Conservation (phyloP, 2,329 filamentous ascomycete genomes). For the Xylaria sp. region DNA sequence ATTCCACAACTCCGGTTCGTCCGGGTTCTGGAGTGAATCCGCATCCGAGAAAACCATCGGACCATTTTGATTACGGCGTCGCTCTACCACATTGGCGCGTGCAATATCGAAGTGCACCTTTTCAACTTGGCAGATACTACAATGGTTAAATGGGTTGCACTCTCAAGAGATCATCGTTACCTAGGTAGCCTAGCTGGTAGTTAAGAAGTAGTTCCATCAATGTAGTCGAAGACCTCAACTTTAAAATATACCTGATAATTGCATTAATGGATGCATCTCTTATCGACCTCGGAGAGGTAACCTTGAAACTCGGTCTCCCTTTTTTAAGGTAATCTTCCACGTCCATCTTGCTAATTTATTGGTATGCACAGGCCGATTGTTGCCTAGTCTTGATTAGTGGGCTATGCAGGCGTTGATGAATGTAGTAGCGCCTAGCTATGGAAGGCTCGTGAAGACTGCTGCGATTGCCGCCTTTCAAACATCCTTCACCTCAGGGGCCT, state of each 20-base stretch:
- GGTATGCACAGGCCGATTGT: conserved; percentile 38
- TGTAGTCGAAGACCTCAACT: too few species aligned
- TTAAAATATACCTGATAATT: neutral
- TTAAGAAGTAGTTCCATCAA: too few species aligned
- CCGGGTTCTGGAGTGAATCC: conserved; percentile 4
- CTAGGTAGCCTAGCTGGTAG: too few species aligned
- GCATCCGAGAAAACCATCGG: conserved; percentile 1
- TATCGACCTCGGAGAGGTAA: conserved; percentile 15
- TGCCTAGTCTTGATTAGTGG: conserved; percentile 28
- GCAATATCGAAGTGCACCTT: neutral
- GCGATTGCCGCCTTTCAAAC: conserved; percentile 25
- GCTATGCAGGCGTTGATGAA: conserved; percentile 44
- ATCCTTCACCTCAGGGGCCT: neutral
- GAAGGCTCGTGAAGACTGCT: conserved; percentile 39
- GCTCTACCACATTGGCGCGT: neutral
- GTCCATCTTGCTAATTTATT: conserved; percentile 10
- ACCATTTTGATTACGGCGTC: neutral
- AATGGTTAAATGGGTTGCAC: neutral
- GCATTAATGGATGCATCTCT: conserved; percentile 9
- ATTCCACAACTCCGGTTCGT: neutral
- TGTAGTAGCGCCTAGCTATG: conserved; percentile 42
- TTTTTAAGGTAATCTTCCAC: conserved; percentile 7
- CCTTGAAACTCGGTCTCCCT: conserved; percentile 2
- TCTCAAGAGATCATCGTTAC: neutral
- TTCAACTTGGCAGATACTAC: neutral